These are phyloP conservation scores for Saprolegnia parasitica DNA, from an alignment of 352 stramenopile species.

Conservation along the genomic window DNA sequence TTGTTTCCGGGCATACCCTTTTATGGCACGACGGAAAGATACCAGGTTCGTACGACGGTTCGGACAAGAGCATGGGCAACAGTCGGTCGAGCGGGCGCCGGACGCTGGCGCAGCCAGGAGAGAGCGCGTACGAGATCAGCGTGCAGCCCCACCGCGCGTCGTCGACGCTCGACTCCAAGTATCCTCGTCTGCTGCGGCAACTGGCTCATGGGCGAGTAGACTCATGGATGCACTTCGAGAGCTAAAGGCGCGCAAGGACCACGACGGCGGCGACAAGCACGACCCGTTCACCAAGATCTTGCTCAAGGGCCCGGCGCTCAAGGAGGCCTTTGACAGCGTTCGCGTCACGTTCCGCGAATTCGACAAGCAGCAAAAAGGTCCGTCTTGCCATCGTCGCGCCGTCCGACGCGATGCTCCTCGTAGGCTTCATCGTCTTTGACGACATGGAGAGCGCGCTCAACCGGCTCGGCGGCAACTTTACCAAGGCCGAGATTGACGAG, in stretches of 20 bases:
- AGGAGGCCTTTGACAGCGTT: slow-evolving; percentile 76
- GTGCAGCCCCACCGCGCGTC: slow-evolving; percentile 19
- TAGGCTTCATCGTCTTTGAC: slow-evolving; percentile 64
- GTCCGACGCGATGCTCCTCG: neutral
- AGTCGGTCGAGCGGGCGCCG: neutral
- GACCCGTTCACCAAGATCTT: slow-evolving; percentile 76
- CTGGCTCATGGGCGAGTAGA: slow-evolving; percentile 31
- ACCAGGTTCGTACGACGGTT: no score
- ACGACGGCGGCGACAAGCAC: slow-evolving; percentile 40
- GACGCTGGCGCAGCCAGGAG: neutral
- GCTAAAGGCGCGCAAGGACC: slow-evolving; percentile 53
- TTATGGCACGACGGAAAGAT: neutral
- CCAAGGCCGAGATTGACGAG: slow-evolving; percentile 60
- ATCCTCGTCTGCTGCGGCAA: slow-evolving; percentile 3
- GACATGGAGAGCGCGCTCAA: slow-evolving; percentile 70
- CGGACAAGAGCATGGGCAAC: slow-evolving; percentile 21
- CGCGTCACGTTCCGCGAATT: slow-evolving; percentile 61
- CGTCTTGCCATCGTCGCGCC: neutral
- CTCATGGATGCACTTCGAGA: slow-evolving; percentile 77
- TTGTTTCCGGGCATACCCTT: neutral
- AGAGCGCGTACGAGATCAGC: slow-evolving; percentile 19
- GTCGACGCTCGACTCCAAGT: slow-evolving; percentile 65
- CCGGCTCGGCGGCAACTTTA: slow-evolving; percentile 70
- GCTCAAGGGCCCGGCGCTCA: slow-evolving; percentile 53
- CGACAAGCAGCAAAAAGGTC: slow-evolving; percentile 54